A percentile compares a stretch with the other conserved stretches of the same genome.
phyloP scores from a whole-genome alignment of 2,329 filamentous ascomycete species.

The Zymoseptoria ardabiliae region DNA sequence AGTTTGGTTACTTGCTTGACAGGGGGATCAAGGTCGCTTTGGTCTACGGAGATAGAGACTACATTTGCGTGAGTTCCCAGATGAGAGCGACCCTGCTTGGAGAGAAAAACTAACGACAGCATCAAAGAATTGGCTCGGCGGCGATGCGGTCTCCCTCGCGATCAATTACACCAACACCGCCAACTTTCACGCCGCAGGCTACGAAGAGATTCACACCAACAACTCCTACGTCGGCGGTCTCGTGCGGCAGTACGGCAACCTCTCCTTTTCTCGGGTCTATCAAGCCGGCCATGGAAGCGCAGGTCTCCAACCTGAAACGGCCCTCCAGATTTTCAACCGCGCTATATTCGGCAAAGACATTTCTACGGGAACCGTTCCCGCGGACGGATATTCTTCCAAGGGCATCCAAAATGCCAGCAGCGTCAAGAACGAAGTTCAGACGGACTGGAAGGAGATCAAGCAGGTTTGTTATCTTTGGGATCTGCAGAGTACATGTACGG shows the following conservation, averaged over 20 bases:
- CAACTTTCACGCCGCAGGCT: conserved; percentile 48
- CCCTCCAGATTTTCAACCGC: conserved; percentile 47
- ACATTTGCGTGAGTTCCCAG: conserved; percentile 27
- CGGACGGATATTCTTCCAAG: neutral
- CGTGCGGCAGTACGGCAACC: conserved; percentile 68
- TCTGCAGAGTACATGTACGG: conserved; percentile 13
- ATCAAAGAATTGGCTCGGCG: conserved; percentile 53
- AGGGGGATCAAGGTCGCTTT: conserved; percentile 49
- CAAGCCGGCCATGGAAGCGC: conserved; percentile 48
- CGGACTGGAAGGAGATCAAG: neutral
- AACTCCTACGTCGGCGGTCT: conserved; percentile 61
- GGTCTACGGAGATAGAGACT: conserved; percentile 59
- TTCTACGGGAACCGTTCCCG: conserved; percentile 29
- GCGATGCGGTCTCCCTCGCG: conserved; percentile 15
- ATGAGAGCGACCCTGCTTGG: neutral
- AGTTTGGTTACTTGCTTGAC: conserved; percentile 36
- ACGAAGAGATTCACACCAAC: conserved; percentile 64
- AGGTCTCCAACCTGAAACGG: conserved; percentile 46
- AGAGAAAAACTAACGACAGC: neutral
- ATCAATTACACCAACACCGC: conserved; percentile 14
- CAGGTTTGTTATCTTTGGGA: conserved; percentile 15
- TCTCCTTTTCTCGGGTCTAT: conserved; percentile 46
- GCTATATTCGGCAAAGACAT: conserved; percentile 45
- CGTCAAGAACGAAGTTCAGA: neutral
- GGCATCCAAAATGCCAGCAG: conserved; percentile 31